These are phyloP conservation scores for Datura wrightii DNA, from an alignment of 257 asterid genomes.

Conservation along the genomic window DNA sequence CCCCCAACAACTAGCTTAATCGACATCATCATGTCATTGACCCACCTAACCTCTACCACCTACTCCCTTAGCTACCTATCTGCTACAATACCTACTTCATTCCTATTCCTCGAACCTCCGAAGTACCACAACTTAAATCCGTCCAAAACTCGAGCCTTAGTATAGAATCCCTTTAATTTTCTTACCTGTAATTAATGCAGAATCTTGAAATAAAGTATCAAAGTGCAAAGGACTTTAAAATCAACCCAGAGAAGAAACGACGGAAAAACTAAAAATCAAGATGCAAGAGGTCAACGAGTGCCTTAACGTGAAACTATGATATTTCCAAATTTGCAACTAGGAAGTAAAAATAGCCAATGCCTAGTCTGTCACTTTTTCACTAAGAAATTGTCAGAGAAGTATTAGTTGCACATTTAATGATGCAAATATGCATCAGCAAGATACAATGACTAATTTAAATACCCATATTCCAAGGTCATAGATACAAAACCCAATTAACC, in stretches of 20 bases:
- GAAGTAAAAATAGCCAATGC: not conserved
- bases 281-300: not conserved
- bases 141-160: too few relatives aligned
- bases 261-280: not conserved
- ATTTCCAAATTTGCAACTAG: not conserved
- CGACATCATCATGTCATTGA: too few relatives aligned
- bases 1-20: too few relatives aligned
- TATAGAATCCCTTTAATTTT: not conserved
- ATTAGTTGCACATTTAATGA: not conserved
- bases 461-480: not conserved
- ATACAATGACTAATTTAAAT: not conserved
- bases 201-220: not conserved
- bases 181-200: not conserved
- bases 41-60: too few relatives aligned
- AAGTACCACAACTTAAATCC: too few relatives aligned
- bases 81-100: too few relatives aligned
- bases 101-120: too few relatives aligned
- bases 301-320: not conserved
- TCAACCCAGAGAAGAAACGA: not conserved
- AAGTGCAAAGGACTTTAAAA: not conserved
- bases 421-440: not conserved
- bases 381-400: not conserved
- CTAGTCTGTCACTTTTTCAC: not conserved
- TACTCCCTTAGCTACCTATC: too few relatives aligned
- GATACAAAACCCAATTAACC: not conserved